Percentiles rank a stretch among this genome's conserved stretches.
phyloP scores from a whole-genome alignment of 2,329 filamentous ascomycete species.

The Tolypocladium nubicola region DNA sequence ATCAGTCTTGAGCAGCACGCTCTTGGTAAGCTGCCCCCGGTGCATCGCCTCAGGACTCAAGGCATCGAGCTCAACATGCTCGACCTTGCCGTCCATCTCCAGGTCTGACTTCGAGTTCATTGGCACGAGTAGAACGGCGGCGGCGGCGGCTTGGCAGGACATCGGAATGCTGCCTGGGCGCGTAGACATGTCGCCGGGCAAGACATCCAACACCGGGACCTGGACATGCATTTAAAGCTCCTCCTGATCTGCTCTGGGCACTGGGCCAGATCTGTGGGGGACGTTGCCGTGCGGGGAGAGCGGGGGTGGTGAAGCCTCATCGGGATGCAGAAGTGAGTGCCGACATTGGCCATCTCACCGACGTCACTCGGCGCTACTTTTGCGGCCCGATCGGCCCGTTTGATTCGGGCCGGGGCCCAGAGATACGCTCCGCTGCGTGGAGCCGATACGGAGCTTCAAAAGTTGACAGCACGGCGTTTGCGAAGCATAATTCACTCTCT shows the following conservation, averaged over 20 bases:
- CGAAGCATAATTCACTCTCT: neutral
- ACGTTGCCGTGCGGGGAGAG: neutral
- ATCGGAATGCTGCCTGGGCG: neutral
- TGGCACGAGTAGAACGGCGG: neutral
- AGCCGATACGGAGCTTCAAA: neutral
- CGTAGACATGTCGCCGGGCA: neutral
- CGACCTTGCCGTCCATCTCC: slow-evolving; percentile 8
- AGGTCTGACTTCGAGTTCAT: slow-evolving; percentile 3
- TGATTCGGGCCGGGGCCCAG: neutral
- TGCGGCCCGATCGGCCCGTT: neutral
- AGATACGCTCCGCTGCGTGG: neutral
- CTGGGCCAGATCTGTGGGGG: neutral
- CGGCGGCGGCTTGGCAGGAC: neutral
- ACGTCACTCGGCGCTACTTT: neutral
- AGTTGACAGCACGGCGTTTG: neutral
- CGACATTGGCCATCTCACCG: neutral
- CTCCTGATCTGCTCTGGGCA: neutral
- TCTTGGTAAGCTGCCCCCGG: slow-evolving; percentile 10
- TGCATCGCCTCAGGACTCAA: slow-evolving; percentile 3
- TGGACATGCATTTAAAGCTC: neutral
- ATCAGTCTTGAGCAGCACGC: slow-evolving; percentile 17
- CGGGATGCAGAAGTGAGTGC: neutral
- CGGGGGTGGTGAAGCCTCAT: neutral
- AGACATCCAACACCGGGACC: neutral
- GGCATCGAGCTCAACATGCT: slow-evolving; percentile 10